Evolutionary conservation across 768 basidiomycete genomes (phyloP), one percentile per base, ranked within the genome.

Genomic region (Pleurotus giganteus): DNA sequence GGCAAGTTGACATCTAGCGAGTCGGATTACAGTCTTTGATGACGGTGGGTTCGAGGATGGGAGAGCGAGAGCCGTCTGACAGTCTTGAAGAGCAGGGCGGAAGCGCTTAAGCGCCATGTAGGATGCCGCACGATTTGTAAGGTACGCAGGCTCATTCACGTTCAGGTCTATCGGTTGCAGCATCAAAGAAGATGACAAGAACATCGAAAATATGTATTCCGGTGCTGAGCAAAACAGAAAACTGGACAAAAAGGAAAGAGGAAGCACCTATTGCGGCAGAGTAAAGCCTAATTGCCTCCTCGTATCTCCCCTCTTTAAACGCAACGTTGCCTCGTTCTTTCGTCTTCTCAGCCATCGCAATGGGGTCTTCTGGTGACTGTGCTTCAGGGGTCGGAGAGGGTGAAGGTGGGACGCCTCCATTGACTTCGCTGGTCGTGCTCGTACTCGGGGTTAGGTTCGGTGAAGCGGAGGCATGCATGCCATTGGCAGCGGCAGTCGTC

Each of bases 41-140:
- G 86, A 82, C 11, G 49, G 32, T 5, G 88, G 88, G 0, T 74
- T 56, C 12, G 72, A 65, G 6, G 84, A 68, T 69, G 93, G 89
- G 4, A 92, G 73, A 0, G 81, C 69, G 0, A 81, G 77, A 3
- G 91, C 92, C 31, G 75, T 75, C 66, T 91, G 91, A 63, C 91
- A 94, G 64, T 95, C 92, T 32, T 77, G 78, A 15, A 94, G 74
- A 0, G 93, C 93, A 0, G 74, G 71, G 28, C 83, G 77, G 76
- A 88, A 94, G 29, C 82, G 82, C 65, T 93, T 92, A 47, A 89
- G 65, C 0, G 84, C 82, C 82, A 95, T 94, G 65, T 86, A 82
- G 2, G 91, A 86, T 0, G 93, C 92, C 0, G 93, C 92, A 26
- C 92, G 84, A 67, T 95, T 95, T 0, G 91, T 90, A 58, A 87